Evolutionary conservation across 2,329 filamentous ascomycete genomes (phyloP).

Genomic region (Fusarium paranaense): DNA sequence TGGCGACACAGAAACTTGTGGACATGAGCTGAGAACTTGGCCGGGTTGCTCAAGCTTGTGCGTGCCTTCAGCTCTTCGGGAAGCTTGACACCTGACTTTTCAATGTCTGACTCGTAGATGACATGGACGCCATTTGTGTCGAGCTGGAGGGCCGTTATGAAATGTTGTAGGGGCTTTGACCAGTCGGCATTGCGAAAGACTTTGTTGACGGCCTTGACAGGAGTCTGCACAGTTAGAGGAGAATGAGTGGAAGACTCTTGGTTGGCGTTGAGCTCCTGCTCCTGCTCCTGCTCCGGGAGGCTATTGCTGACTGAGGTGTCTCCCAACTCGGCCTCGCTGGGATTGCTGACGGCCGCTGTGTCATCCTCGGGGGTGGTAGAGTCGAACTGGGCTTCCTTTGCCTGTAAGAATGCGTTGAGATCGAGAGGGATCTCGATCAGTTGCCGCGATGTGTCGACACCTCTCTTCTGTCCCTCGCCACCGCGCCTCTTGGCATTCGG

Average conservation of each 20-base stretch:
- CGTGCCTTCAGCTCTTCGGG: conserved; percentile 28
- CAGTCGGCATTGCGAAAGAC: conserved; percentile 26
- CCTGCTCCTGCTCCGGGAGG: conserved; percentile 7
- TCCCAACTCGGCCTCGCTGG: conserved; percentile 6
- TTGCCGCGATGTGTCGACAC: conserved; percentile 10
- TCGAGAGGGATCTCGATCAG: conserved; percentile 29
- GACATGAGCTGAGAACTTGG: conserved; percentile 23
- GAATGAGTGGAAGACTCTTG: conserved; percentile 3
- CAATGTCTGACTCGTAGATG: conserved; percentile 28
- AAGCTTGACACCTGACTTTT: conserved; percentile 24
- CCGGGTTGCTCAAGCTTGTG: conserved; percentile 18
- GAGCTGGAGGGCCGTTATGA: conserved; percentile 25
- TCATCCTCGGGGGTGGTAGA: conserved; percentile 12
- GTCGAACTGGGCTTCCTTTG: conserved; percentile 22
- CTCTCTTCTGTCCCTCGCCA: conserved; percentile 2
- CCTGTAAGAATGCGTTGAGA: conserved; percentile 14
- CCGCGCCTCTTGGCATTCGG: conserved; percentile 14
- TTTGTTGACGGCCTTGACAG: conserved; percentile 24
- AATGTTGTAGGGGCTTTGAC: conserved; percentile 27
- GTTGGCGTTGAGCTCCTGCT: not conserved
- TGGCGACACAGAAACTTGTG: conserved; percentile 27
- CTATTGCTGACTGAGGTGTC: conserved; percentile 10
- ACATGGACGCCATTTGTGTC: conserved; percentile 18
- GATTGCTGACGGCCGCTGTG: not conserved
- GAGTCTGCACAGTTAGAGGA: conserved; percentile 23